A percentile compares a stretch with the other conserved stretches of the same genome.
phyloP scores from a whole-genome alignment of 768 basidiomycete species.

The Lenzites betulinus region DNA sequence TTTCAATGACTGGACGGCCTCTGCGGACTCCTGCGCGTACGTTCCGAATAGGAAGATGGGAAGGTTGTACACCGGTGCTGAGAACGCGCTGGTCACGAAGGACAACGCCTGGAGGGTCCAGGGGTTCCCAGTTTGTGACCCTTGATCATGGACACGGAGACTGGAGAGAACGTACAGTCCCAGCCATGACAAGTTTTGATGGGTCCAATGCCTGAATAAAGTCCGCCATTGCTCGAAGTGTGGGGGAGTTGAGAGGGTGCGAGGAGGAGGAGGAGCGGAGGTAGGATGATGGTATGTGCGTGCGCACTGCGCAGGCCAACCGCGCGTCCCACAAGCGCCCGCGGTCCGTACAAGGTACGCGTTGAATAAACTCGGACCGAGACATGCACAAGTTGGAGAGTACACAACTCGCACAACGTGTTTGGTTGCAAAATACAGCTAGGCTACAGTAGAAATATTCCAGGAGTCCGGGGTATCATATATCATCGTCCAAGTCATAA shows the following conservation, averaged over 20 bases:
- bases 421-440: background rate
- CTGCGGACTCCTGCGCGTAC: conserved; percentile 69
- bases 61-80: conserved; percentile 72
- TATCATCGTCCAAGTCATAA: background rate
- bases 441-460: conserved; percentile 6
- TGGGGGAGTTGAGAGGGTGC: background rate
- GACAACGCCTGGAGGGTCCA: conserved; percentile 53
- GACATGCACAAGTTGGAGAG: background rate
- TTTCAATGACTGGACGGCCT: conserved; percentile 64
- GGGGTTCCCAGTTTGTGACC: background rate
- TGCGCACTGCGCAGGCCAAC: background rate
- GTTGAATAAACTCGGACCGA: background rate
- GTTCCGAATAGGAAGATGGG: conserved; percentile 81
- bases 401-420: no score
- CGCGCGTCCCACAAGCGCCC: background rate
- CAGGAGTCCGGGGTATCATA: conserved; percentile 6
- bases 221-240: conserved; percentile 48
- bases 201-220: conserved; percentile 74
- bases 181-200: conserved; percentile 62
- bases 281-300: background rate
- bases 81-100: conserved; percentile 55
- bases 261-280: background rate
- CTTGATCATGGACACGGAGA: background rate
- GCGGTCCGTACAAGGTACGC: background rate
- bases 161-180: conserved; percentile 51